These are phyloP conservation scores for Teratosphaeria zuluensis DNA, from an alignment of 2,329 filamentous ascomycete species.

Conservation along the genomic window DNA sequence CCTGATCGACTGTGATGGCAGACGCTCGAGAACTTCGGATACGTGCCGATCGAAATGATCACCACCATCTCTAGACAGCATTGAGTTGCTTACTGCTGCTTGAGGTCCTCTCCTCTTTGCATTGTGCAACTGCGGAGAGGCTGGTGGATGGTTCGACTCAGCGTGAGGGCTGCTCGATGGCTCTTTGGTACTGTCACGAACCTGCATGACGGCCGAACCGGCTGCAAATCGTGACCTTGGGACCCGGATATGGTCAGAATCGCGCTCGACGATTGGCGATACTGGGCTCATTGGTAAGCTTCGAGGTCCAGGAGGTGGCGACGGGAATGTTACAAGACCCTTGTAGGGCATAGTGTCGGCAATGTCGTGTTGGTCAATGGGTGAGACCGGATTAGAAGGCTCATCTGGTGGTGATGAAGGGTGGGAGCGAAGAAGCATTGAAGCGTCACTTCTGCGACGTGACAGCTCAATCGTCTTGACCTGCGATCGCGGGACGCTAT, in stretches of 20 bases:
- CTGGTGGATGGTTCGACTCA: background rate
- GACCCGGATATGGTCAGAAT: background rate
- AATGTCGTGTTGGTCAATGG: background rate
- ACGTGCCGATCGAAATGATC: constrained; percentile 48
- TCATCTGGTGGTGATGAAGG: background rate
- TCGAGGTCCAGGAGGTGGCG: constrained; percentile 1
- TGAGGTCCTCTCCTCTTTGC: background rate
- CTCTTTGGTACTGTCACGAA: background rate
- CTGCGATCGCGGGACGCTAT: constrained; percentile 21
- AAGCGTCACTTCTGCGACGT: constrained; percentile 5
- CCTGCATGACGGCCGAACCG: background rate
- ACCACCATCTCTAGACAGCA: constrained; percentile 1
- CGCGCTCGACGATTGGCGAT: constrained; percentile 1
- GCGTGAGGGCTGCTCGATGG: background rate
- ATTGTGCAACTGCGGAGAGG: background rate
- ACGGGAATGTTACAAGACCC: constrained; percentile 8
- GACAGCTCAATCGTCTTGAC: constrained; percentile 23
- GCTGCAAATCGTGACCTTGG: background rate
- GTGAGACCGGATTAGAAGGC: background rate
- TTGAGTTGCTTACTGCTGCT: background rate
- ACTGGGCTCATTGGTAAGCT: constrained; percentile 4
- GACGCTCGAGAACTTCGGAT: constrained; percentile 24
- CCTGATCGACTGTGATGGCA: constrained; percentile 61
- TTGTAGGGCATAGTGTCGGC: constrained; percentile 6
- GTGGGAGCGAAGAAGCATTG: background rate